Evolutionary conservation across 805 yeast genomes (phyloP).

Genomic region (Spathaspora boniae): DNA sequence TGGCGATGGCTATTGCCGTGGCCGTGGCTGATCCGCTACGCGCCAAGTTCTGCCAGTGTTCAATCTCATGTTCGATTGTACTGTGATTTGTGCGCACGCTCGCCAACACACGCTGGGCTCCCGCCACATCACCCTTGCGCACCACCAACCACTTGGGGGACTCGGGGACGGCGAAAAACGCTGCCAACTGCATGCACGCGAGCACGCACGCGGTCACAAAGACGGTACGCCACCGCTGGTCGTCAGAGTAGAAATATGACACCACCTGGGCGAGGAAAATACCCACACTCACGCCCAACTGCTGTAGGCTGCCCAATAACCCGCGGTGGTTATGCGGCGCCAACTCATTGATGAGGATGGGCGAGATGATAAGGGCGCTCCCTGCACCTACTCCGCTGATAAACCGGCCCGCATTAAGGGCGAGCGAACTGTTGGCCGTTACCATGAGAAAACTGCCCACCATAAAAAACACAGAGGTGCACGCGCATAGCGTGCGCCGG

Average conservation of each 20-base stretch:
- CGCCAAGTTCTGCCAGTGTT: slow-evolving; percentile 35
- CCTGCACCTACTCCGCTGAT: slow-evolving; percentile 39
- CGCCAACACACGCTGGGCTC: slow-evolving; percentile 27
- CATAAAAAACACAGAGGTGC: slow-evolving; percentile 19
- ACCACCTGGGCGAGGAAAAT: slow-evolving; percentile 32
- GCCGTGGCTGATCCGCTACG: too few relatives aligned
- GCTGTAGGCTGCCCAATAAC: slow-evolving; percentile 37
- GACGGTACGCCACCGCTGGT: slow-evolving; percentile 35
- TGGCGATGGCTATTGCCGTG: neutral
- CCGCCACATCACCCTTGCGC: slow-evolving; percentile 22
- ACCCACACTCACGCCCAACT: slow-evolving; percentile 37
- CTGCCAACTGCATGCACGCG: slow-evolving; percentile 25
- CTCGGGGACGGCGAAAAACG: slow-evolving; percentile 34
- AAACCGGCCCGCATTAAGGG: slow-evolving; percentile 29
- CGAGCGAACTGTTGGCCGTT: slow-evolving; percentile 15
- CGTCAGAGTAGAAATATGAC: slow-evolving; percentile 31
- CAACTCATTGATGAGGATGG: slow-evolving; percentile 37
- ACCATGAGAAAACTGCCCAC: slow-evolving; percentile 29
- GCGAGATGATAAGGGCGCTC: slow-evolving; percentile 36
- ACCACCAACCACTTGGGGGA: slow-evolving; percentile 43
- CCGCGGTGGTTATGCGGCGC: slow-evolving; percentile 40
- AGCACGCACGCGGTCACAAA: slow-evolving; percentile 24
- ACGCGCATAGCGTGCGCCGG: slow-evolving; percentile 19
- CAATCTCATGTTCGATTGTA: slow-evolving; percentile 30
- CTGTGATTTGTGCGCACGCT: slow-evolving; percentile 26